Conservation (phyloP, 2,329 filamentous ascomycete genomes). For the Cladosporium sphaerospermum region DNA sequence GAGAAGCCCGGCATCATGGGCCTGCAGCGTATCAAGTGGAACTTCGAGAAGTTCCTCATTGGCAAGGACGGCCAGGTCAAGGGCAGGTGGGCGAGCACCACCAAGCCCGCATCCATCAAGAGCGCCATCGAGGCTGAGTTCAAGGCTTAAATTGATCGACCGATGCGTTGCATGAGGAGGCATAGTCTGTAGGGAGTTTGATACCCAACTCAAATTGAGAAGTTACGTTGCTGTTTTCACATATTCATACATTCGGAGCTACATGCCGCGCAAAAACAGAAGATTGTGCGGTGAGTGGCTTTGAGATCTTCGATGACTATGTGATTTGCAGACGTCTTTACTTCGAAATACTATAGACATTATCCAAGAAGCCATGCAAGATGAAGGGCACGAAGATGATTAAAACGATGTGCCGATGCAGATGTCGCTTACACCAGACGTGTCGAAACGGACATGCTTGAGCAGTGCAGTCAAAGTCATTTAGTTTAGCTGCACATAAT, state of each 20-base stretch:
- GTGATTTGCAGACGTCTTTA: neutral
- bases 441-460: neutral
- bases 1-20: conserved; percentile 77
- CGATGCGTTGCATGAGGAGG: neutral
- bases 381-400: neutral
- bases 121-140: conserved; percentile 68
- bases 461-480: no score
- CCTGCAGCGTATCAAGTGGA: conserved; percentile 93
- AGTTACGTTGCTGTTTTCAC: neutral
- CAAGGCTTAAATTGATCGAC: neutral
- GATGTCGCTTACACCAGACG: neutral
- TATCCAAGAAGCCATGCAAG: conserved; percentile 4
- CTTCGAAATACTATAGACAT: conserved; percentile 10
- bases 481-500: conserved; percentile 42
- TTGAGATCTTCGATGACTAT: neutral
- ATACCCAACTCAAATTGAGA: neutral
- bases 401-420: neutral
- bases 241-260: no score
- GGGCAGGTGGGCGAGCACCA: conserved; percentile 78
- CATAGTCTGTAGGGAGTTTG: neutral
- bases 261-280: no score
- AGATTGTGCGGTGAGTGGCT: no score
- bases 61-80: conserved; percentile 80
- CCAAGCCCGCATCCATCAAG: conserved; percentile 78
- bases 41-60: conserved; percentile 98